Evolutionary conservation across 2,329 filamentous ascomycete species (phyloP).

Genomic region (Sporothrix euskadiensis): DNA sequence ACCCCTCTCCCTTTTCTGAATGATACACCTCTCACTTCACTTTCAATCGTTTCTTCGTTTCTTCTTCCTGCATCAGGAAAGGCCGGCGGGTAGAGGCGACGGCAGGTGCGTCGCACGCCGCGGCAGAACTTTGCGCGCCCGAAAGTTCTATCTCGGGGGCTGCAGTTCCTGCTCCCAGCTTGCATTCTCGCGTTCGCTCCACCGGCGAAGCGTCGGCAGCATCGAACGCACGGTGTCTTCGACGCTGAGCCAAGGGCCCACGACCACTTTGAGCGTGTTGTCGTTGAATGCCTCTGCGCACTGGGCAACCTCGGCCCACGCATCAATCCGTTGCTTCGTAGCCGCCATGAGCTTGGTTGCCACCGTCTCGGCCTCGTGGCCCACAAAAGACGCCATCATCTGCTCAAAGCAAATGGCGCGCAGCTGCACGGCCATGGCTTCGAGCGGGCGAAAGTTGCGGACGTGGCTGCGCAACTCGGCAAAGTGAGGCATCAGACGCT

Average conservation of each 20-base stretch:
- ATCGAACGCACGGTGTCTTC: slow-evolving; percentile 47
- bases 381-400: slow-evolving; percentile 36
- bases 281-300: slow-evolving; percentile 39
- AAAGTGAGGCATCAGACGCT: slow-evolving; percentile 49
- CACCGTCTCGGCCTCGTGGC: slow-evolving; percentile 39
- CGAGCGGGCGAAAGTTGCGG: slow-evolving; percentile 40
- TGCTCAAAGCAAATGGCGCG: slow-evolving; percentile 50
- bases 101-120: neutral
- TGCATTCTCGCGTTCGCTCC: slow-evolving; percentile 49
- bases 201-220: slow-evolving; percentile 46
- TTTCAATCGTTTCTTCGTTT: neutral
- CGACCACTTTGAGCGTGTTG: slow-evolving; percentile 35
- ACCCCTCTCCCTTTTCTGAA: neutral
- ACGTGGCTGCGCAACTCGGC: slow-evolving; percentile 45
- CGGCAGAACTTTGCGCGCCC: neutral
- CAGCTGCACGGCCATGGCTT: slow-evolving; percentile 47
- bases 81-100: neutral
- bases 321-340: slow-evolving; percentile 35
- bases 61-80: neutral
- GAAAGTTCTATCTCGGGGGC: slow-evolving; percentile 23
- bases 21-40: neutral
- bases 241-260: slow-evolving; percentile 49
- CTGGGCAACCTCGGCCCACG: slow-evolving; percentile 39
- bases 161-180: slow-evolving; percentile 43
- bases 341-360: slow-evolving; percentile 37